Evolutionary conservation across 2,329 filamentous ascomycete genomes (phyloP).

Genomic region (Colletotrichum caudatum): DNA sequence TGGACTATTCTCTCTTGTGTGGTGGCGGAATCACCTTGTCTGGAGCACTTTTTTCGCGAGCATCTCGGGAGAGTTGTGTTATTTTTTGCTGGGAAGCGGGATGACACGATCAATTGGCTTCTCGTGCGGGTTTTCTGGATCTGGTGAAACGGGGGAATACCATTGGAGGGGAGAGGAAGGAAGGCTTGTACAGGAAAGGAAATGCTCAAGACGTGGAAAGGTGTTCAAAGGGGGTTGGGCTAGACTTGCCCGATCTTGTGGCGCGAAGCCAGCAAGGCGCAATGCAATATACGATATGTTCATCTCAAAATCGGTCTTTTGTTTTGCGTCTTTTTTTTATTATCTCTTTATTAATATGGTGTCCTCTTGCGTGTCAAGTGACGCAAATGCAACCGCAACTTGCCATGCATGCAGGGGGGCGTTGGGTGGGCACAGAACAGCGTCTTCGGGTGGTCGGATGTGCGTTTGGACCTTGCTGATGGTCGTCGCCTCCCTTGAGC

Average conservation of each 20-base stretch:
- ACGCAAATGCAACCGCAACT: not conserved
- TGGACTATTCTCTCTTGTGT: conserved; percentile 20
- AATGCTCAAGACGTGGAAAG: conserved; percentile 42
- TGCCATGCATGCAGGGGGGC: not conserved
- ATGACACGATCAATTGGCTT: conserved; percentile 42
- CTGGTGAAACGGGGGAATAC: conserved; percentile 37
- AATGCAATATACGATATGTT: conserved; percentile 52
- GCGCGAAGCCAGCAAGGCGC: conserved; percentile 48
- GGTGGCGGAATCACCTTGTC: conserved; percentile 32
- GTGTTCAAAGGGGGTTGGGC: conserved; percentile 36
- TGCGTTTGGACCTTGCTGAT: not conserved
- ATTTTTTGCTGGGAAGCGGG: conserved; percentile 33
- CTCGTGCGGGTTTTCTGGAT: conserved; percentile 34
- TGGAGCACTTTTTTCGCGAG: conserved; percentile 41
- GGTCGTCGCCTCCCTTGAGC: not conserved
- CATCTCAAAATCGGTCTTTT: conserved; percentile 32
- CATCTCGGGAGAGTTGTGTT: conserved; percentile 36
- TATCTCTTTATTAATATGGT: too few species aligned
- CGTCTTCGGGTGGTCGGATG: not conserved
- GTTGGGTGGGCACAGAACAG: not conserved
- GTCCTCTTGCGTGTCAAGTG: not conserved
- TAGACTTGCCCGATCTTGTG: conserved; percentile 17
- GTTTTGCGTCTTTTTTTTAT: too few species aligned
- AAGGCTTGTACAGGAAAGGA: conserved; percentile 32
- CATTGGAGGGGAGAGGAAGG: conserved; percentile 16